A percentile compares a stretch with the other conserved stretches of the same genome.
phyloP scores from a whole-genome alignment of 2,329 filamentous ascomycete genomes.

The Epichloe hybrida region DNA sequence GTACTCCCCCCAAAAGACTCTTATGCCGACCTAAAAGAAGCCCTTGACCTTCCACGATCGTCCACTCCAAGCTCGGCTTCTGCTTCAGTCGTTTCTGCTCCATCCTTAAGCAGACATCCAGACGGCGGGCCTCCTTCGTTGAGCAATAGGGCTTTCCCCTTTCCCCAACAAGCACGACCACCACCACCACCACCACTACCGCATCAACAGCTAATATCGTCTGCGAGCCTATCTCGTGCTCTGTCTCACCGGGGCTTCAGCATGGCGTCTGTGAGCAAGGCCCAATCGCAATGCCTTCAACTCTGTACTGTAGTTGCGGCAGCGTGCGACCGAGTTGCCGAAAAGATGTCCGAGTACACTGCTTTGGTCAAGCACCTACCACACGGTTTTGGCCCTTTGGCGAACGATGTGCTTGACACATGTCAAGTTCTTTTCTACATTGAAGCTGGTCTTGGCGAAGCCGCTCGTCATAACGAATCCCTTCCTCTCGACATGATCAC shows the following conservation, averaged over 20 bases:
- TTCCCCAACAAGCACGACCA: not conserved
- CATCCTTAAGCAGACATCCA: not conserved
- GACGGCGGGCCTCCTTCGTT: conserved; percentile 2
- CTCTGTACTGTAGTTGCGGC: conserved; percentile 45
- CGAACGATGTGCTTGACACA: conserved; percentile 53
- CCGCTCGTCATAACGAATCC: conserved; percentile 32
- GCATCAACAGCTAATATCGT: not conserved
- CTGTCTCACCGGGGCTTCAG: conserved; percentile 2
- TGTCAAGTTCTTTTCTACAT: conserved; percentile 55
- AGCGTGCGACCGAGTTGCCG: conserved; percentile 49
- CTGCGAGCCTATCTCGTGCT: not conserved
- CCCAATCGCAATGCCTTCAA: conserved; percentile 20
- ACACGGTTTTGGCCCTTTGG: conserved; percentile 43
- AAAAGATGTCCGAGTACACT: conserved; percentile 51
- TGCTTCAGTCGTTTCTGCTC: conserved; percentile 2
- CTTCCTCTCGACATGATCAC: conserved; percentile 46
- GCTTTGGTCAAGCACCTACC: conserved; percentile 41
- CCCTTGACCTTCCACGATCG: conserved; percentile 4
- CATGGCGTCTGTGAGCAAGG: conserved; percentile 12
- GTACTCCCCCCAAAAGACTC: conserved; percentile 1
- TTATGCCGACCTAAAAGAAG: conserved; percentile 5
- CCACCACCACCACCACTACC: not conserved
- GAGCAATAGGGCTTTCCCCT: not conserved
- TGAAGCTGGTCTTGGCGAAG: conserved; percentile 49
- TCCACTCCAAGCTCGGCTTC: conserved; percentile 3